Conservation (phyloP, 768 basidiomycete genomes). For the Imleria badia region DNA sequence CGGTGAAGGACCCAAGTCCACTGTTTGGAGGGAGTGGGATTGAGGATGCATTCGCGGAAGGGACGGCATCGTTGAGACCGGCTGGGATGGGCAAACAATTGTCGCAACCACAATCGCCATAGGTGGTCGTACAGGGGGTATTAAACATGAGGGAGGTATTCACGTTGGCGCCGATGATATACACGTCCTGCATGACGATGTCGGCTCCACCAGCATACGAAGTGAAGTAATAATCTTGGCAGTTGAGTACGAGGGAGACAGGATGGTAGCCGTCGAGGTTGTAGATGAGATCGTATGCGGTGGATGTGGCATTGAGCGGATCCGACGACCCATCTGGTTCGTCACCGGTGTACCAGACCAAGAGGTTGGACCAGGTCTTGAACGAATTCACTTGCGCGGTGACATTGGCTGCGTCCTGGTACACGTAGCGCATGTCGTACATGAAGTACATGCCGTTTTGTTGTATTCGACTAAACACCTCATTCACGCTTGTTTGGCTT, state of each 20-base stretch:
- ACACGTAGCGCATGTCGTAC: slow-evolving; percentile 79
- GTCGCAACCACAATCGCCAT: slow-evolving; percentile 74
- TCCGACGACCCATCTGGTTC: slow-evolving; percentile 72
- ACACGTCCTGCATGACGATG: slow-evolving; percentile 65
- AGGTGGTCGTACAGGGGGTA: slow-evolving; percentile 61
- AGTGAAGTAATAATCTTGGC: slow-evolving; percentile 62
- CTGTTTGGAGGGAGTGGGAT: slow-evolving; percentile 20
- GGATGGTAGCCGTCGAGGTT: slow-evolving; percentile 68
- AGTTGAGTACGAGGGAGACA: slow-evolving; percentile 62
- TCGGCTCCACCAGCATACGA: slow-evolving; percentile 63
- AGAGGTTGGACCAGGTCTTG: slow-evolving; percentile 64
- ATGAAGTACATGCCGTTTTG: slow-evolving; percentile 65
- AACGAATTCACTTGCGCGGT: slow-evolving; percentile 64
- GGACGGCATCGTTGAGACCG: slow-evolving; percentile 38
- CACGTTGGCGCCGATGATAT: slow-evolving; percentile 52
- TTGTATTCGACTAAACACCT: slow-evolving; percentile 67
- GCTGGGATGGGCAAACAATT: slow-evolving; percentile 47
- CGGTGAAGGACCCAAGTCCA: slow-evolving; percentile 46
- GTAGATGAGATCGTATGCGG: slow-evolving; percentile 56
- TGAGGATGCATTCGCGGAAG: slow-evolving; percentile 21
- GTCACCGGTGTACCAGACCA: slow-evolving; percentile 72
- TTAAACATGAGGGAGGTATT: slow-evolving; percentile 59
- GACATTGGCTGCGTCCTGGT: slow-evolving; percentile 60
- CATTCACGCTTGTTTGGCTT: slow-evolving; percentile 41
- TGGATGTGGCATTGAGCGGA: slow-evolving; percentile 53